phyloP scores from a whole-genome alignment of 139 green algal species.

The Haematococcus lacustris region DNA sequence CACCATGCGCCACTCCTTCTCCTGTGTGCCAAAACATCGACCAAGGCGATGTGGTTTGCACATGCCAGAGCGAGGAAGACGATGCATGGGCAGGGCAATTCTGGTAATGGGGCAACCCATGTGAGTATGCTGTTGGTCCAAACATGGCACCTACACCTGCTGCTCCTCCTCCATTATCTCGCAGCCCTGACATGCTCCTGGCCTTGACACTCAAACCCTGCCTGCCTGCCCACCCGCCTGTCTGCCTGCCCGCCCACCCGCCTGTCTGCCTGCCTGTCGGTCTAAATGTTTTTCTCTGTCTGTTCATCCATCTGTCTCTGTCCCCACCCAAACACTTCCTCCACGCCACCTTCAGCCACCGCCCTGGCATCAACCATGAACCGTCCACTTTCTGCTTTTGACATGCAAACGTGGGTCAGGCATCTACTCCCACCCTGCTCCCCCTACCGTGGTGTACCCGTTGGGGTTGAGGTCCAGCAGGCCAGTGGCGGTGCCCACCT shows the following conservation, averaged over 20 bases:
- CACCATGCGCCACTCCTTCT: constrained; percentile 49
- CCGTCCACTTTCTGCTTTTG: too few relatives aligned
- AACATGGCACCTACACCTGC: neutral
- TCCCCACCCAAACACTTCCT: too few relatives aligned
- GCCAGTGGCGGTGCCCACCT: constrained; percentile 44
- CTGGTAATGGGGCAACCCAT: neutral
- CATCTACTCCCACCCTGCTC: constrained; percentile 13
- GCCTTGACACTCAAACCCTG: neutral
- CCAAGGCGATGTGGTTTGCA: neutral
- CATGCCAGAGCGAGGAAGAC: neutral
- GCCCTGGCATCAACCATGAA: too few relatives aligned
- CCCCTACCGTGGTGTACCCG: constrained; percentile 21
- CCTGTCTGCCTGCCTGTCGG: too few relatives aligned
- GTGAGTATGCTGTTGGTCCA: neutral
- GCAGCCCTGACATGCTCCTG: neutral
- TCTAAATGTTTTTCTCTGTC: neutral
- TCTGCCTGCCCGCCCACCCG: too few relatives aligned
- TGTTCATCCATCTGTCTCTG: neutral
- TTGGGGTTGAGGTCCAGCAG: constrained; percentile 71
- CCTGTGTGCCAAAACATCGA: neutral
- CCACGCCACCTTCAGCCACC: neutral
- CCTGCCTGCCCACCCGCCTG: neutral
- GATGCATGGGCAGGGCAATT: neutral
- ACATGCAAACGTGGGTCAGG: neutral
- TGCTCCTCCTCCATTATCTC: neutral